Percentiles rank a stretch among this genome's conserved stretches.
phyloP scores from a whole-genome alignment of 176 grass and related monocot species.

The Triticum dicoccoides region DNA sequence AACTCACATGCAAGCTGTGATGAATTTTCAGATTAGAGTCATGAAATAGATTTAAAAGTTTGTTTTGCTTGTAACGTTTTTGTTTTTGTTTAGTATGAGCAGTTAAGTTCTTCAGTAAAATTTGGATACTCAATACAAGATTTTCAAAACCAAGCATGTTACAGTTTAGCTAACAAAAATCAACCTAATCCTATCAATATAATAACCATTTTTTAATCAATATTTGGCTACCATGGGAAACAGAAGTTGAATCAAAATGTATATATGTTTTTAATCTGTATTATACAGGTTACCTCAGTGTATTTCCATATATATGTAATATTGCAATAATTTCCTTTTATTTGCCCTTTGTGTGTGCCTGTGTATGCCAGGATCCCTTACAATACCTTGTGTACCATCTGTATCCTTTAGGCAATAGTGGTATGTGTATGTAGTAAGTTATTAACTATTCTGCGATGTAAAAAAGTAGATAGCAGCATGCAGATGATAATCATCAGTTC shows the following conservation, averaged over 20 bases:
- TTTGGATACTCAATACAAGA: neutral
- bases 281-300: neutral
- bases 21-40: constrained; percentile 15
- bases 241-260: neutral
- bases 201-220: neutral
- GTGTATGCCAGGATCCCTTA: neutral
- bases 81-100: neutral
- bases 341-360: too few relatives aligned
- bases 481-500: constrained; percentile 12
- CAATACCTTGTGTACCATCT: neutral
- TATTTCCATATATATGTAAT: neutral
- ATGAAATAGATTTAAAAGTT: constrained; percentile 26
- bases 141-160: neutral
- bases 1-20: neutral
- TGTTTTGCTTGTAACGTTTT: neutral
- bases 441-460: neutral
- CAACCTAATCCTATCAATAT: neutral
- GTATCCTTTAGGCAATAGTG: neutral
- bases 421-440: neutral
- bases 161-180: neutral
- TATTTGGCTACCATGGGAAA: neutral
- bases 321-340: too few relatives aligned
- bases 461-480: neutral
- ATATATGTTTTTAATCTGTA: neutral
- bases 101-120: constrained; percentile 4